phyloP scores from a whole-genome alignment of 768 basidiomycete genomes.

The Mycena galopus region DNA sequence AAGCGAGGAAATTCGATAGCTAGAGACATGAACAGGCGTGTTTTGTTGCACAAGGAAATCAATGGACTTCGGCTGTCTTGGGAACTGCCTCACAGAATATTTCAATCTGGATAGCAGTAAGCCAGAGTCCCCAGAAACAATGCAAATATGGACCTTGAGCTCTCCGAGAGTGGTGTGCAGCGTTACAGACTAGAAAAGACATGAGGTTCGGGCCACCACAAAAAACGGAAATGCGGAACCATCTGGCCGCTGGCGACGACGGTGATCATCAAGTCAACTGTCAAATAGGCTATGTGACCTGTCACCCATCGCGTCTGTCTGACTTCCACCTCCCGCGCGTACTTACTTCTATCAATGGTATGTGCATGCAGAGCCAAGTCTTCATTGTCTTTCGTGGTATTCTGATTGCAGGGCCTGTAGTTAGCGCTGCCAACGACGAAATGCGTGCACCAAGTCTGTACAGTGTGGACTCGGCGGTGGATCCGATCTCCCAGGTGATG shows the following conservation, averaged over 20 bases:
- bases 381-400: no score
- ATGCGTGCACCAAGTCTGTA: conserved; percentile 81
- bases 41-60: conserved; percentile 27
- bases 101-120: conserved; percentile 75
- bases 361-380: no score
- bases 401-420: background rate
- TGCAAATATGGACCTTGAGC: conserved; percentile 77
- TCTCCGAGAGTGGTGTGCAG: conserved; percentile 95
- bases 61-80: conserved; percentile 87
- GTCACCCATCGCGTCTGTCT: no score
- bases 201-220: conserved; percentile 24
- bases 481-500: conserved; percentile 78
- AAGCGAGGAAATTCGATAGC: conserved; percentile 91
- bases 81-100: conserved; percentile 98
- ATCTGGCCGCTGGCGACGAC: conserved; percentile 9
- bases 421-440: background rate
- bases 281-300: no score
- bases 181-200: conserved; percentile 83
- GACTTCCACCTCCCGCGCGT: no score
- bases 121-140: background rate
- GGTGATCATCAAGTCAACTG: background rate
- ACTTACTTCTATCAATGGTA: no score
- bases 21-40: conserved; percentile 25
- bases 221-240: conserved; percentile 41
- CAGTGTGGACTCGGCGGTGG: conserved; percentile 66